phyloP scores from a whole-genome alignment of 345 rosid genomes.

The Capsella bursapastoris region DNA sequence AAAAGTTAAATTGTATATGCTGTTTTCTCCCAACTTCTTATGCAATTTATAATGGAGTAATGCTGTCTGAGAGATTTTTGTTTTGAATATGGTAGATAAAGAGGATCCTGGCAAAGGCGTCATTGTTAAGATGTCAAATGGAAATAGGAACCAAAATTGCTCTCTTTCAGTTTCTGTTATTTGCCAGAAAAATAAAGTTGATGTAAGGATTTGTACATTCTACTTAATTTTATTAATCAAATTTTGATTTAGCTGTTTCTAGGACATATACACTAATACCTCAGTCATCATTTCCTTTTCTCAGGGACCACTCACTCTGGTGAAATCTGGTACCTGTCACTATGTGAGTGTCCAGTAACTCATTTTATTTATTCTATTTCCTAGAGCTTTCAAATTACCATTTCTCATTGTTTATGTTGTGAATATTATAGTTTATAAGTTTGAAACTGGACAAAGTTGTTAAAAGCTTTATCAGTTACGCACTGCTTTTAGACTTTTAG shows the following conservation, averaged over 20 bases:
- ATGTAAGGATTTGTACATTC: constrained; percentile 57
- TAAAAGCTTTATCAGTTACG: neutral
- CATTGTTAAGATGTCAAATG: constrained; percentile 67
- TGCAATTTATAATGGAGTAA: constrained; percentile 1
- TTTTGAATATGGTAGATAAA: constrained; percentile 56
- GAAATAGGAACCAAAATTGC: constrained; percentile 53
- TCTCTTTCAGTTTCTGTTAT: constrained; percentile 81
- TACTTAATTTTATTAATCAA: constrained; percentile 19
- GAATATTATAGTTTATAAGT: neutral
- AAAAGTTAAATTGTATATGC: neutral
- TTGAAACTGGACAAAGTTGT: neutral
- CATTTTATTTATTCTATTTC: neutral
- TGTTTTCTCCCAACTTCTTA: constrained; percentile 6
- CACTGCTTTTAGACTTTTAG: neutral
- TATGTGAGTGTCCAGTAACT: constrained; percentile 65
- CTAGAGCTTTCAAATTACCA: constrained; percentile 1
- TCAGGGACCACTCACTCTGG: constrained; percentile 75
- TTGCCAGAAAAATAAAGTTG: constrained; percentile 67
- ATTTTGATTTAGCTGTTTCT: constrained; percentile 28
- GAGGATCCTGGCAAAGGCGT: constrained; percentile 81
- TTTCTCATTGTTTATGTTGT: neutral
- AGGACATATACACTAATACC: neutral
- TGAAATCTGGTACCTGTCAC: constrained; percentile 65
- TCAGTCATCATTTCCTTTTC: constrained; percentile 37
- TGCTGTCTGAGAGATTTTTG: constrained; percentile 34